Conservation (phyloP, 1,284 basidiomycete genomes). For the Heterobasidion irregulare region DNA sequence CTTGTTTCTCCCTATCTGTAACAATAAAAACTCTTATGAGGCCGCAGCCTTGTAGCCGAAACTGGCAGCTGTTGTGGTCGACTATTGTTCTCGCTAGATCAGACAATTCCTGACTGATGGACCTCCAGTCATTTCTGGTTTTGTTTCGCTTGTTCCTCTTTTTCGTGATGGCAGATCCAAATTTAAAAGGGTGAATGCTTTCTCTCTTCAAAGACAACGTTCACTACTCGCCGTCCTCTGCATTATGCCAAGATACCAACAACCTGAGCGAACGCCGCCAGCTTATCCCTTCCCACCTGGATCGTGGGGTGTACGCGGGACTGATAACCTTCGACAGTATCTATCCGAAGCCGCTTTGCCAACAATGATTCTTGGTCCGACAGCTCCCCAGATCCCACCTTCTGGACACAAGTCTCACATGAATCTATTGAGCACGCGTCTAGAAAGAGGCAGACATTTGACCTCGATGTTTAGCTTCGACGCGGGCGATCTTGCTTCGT, state of each 20-base stretch:
- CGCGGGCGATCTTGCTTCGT: slow-evolving; percentile 7
- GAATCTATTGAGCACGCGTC: slow-evolving; percentile 33
- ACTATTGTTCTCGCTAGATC: neutral
- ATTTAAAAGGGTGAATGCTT: no score
- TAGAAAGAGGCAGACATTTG: slow-evolving; percentile 39
- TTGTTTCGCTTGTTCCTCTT: no score
- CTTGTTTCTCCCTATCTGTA: no score
- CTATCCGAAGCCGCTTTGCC: slow-evolving; percentile 41
- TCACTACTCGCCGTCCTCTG: no score
- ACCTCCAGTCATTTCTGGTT: neutral
- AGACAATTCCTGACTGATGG: neutral
- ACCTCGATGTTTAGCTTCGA: slow-evolving; percentile 32
- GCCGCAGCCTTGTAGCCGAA: neutral
- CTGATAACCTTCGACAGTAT: slow-evolving; percentile 35
- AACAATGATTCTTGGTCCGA: slow-evolving; percentile 27
- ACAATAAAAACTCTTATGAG: no score
- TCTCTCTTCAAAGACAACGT: no score
- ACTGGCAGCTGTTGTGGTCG: neutral
- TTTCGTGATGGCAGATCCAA: no score
- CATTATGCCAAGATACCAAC: neutral
- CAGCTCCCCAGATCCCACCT: slow-evolving; percentile 28
- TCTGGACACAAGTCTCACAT: slow-evolving; percentile 34
- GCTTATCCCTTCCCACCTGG: neutral
- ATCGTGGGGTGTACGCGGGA: neutral
- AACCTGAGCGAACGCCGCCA: neutral